These are phyloP conservation scores for Dictyostelium citrinum DNA, from an alignment of 78 protist genomes.

Conservation along the genomic window DNA sequence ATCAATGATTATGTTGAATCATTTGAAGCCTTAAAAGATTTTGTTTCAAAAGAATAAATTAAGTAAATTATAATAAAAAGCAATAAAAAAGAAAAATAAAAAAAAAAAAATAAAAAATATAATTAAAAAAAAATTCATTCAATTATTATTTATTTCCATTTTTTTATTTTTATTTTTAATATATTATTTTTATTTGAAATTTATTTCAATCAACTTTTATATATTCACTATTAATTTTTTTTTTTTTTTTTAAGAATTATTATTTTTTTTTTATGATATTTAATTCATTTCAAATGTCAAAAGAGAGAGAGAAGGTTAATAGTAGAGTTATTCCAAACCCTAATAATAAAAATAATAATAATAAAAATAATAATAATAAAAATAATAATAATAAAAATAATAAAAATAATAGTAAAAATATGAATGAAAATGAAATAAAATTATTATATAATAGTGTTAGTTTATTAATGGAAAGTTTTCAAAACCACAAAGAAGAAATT, in stretches of 20 bases:
- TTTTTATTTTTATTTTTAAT: not conserved
- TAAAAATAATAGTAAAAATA: not conserved
- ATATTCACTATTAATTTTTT: no score
- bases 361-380: not conserved
- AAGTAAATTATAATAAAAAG: not conserved
- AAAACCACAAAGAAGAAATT: not conserved
- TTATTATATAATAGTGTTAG: not conserved
- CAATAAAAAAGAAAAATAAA: not conserved
- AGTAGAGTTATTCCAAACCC: not conserved
- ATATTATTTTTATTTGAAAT: no score
- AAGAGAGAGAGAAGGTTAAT: not conserved
- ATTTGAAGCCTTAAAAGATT: conserved; percentile 60
- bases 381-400: not conserved
- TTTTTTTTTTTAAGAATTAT: no score
- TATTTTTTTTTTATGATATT: not conserved
- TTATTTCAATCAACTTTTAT: not conserved
- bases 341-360: not conserved
- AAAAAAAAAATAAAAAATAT: not conserved
- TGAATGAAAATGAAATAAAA: not conserved
- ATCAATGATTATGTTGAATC: conserved; percentile 41
- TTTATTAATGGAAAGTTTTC: not conserved
- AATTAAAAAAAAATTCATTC: not conserved
- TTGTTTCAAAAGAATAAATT: conserved; percentile 26
- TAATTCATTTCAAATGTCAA: not conserved
- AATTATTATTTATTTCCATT: not conserved